Base-by-base conservation (phyloP, 1,139 yeast genomes). In the Pichia sp. region DNA sequence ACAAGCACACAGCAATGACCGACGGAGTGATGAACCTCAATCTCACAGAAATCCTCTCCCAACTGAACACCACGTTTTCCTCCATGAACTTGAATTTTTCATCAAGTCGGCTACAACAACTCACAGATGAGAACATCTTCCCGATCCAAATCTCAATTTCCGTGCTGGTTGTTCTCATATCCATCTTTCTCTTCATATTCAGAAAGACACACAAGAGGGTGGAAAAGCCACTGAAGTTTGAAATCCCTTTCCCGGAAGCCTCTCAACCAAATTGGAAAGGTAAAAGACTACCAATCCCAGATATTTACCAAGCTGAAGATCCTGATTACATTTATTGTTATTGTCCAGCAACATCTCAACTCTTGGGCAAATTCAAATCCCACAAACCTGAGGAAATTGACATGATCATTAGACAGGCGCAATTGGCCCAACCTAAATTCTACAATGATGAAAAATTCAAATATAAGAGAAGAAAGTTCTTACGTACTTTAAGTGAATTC, bases 281-380 rank as follows among this genome's bases (percentile, higher is more conserved):
- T 6, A 84, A 81, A 59, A 71, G 96, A 45, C 71, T 88, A 33
- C 78, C 79, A 48, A 83, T 89, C 0, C 72, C 81, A 14, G 70
- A 77, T 14, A 70, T 83, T 9, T 68, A 71, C 43, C 73, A 76
- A 59, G 62, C 76, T 1, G 77, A 75, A 38, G 91, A 85, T 48
- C 86, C 90, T 0, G 72, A 69, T 20, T 72, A 70, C 56, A 86
- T 91, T 52, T 94, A 87, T 61, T 81, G 93, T 54, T 85, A 87
- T 63, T 93, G 98, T 67, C 98, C 99, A 6, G 97, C 98, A 0
- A 93, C 98, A 0, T 94, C 96, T 28, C 96, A 89, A 67, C 81
- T 74, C 51, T 71, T 93, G 55, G 98, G 96, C 1, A 73, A 81
- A 17, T 81, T 82, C 56, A 71, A 74, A 38, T 82, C 89, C 5